phyloP scores from a whole-genome alignment of 2,329 filamentous ascomycete genomes.

The Parastagonospora avenae region DNA sequence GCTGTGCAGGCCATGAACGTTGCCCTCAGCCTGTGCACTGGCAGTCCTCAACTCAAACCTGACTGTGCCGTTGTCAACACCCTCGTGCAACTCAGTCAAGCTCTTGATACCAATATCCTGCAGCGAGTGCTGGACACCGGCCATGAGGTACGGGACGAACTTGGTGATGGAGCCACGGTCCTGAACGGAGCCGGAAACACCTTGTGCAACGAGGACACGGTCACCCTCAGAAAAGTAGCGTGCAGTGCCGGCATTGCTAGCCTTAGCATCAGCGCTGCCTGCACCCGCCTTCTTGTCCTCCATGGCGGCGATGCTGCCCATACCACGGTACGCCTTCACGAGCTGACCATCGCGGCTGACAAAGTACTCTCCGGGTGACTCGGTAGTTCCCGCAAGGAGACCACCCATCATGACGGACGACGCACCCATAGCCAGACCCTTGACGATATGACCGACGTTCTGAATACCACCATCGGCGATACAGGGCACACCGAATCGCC shows the following conservation, averaged over 20 bases:
- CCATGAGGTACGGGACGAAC: constrained; percentile 94
- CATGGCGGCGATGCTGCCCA: constrained; percentile 99
- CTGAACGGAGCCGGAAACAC: constrained; percentile 85
- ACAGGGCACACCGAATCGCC: constrained; percentile 92
- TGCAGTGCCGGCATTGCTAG: constrained; percentile 90
- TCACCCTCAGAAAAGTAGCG: constrained; percentile 98
- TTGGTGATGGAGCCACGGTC: constrained; percentile 87
- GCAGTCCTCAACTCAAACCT: constrained; percentile 94
- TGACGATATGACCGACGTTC: constrained; percentile 98
- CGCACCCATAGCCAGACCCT: constrained; percentile 92
- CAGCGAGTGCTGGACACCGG: constrained; percentile 95
- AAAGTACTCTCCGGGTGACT: constrained; percentile 96
- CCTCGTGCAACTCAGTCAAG: constrained; percentile 74
- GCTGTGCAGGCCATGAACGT: constrained; percentile 94
- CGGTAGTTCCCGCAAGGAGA: constrained; percentile 93
- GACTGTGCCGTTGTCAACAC: constrained; percentile 74
- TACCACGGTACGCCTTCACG: constrained; percentile 98
- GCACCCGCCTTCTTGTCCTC: constrained; percentile 94
- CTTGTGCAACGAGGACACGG: constrained; percentile 91
- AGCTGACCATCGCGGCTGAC: constrained; percentile 96
- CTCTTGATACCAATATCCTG: constrained; percentile 92
- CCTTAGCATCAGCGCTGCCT: constrained; percentile 70
- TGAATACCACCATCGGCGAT: constrained; percentile 98
- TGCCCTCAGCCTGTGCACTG: constrained; percentile 94
- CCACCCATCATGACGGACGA: constrained; percentile 99